Base-by-base conservation (phyloP, 2,329 filamentous ascomycete genomes). In the Penicillium oxalicum region DNA sequence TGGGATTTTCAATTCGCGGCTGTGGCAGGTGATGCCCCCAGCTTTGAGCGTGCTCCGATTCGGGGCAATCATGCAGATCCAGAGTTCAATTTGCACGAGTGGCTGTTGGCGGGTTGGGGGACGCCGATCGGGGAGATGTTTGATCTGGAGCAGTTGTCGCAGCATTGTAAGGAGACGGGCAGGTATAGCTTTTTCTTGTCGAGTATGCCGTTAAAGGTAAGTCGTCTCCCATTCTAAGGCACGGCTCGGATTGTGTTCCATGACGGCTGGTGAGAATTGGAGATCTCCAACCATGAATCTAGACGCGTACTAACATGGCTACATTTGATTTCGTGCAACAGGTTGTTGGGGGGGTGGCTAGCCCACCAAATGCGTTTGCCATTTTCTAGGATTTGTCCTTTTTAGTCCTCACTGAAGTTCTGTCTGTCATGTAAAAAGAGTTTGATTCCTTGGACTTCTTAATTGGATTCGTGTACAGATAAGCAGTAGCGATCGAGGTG, bases 1-100 rank as follows among this genome's bases (percentile, higher is more conserved):
- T 69, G 66, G 66, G 59, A 68, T 5, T 57, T 63, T 18, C 60
- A 65, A 35, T 69, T 69, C 45, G 54, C 60, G n/a, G 66, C 65
- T 29, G 60, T 69, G 3, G 66, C 63, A 2, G 56, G 60, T 26
- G 66, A 68, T 51, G 62, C 64, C 12, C 64, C 66, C 3, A 63
- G 61, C 13, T 67, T 68, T 40, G 66, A 64, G 37, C 50, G 55
- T 5, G 56, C 58, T 13, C 61, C 61, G 12, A 61, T 63, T 8
- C 50, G 59, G 13, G 61, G 60, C 7, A 51, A 52, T n/a, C 60
- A 61, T 47, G 53, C 54, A 7, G 52, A 61, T 34, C 51, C 51
- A 4, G 50, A 58, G 13, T 63, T 55, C 38, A 61, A 60, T 39
- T 48, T 66, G 26, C 63, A 67, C 47, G 61, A 67, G 34, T 67